These are phyloP conservation scores for Senna siamea DNA, from an alignment of 306 rosid species.

Conservation along the genomic window DNA sequence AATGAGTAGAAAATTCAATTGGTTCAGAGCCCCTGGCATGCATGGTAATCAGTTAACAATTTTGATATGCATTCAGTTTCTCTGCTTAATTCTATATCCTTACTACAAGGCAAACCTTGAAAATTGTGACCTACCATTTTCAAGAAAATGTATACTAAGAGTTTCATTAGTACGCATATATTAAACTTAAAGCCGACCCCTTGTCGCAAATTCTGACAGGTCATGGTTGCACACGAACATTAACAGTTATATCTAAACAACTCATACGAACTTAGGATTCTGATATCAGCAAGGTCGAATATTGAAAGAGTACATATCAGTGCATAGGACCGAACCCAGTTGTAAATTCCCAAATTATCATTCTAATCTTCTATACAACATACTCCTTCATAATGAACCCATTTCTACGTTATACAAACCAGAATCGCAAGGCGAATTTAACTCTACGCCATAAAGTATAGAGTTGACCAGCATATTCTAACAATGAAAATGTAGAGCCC, in stretches of 20 bases:
- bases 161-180: not conserved
- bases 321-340: not conserved
- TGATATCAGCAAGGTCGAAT: too few relatives aligned
- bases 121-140: conserved; percentile 15
- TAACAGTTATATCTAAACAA: not conserved
- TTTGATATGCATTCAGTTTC: not conserved
- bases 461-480: not conserved
- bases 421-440: too few relatives aligned
- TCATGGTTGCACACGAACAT: not conserved
- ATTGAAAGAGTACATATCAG: not conserved
- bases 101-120: not conserved
- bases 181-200: not conserved
- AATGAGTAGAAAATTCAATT: not conserved
- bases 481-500: not conserved
- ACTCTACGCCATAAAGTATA: too few relatives aligned
- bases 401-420: too few relatives aligned
- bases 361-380: too few relatives aligned
- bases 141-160: not conserved
- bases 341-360: too few relatives aligned
- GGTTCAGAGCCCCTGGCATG: conserved; percentile 8
- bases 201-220: not conserved
- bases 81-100: conserved; percentile 18
- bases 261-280: not conserved
- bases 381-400: too few relatives aligned
- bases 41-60: not conserved